phyloP scores from a whole-genome alignment of 169 alveolate species.

The Plasmodium vinckei region DNA sequence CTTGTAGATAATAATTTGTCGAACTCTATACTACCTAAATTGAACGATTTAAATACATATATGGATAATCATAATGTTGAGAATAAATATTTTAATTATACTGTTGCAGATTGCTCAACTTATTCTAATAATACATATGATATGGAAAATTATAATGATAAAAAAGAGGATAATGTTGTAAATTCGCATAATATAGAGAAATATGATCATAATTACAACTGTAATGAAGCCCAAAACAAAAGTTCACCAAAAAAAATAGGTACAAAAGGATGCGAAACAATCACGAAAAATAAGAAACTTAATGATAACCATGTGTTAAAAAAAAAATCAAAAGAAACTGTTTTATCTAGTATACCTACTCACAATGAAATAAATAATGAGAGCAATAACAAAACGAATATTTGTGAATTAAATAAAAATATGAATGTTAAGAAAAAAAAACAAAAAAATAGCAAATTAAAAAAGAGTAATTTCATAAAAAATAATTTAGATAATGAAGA shows the following conservation, averaged over 20 bases:
- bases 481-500: slow-evolving; percentile 6
- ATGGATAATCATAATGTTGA: background rate
- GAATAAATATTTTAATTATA: background rate
- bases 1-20: slow-evolving; percentile 24
- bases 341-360: slow-evolving; percentile 4
- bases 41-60: slow-evolving; percentile 12
- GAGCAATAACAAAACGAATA: background rate
- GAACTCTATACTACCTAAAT: slow-evolving; percentile 20
- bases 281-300: background rate
- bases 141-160: background rate
- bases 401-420: background rate
- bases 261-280: background rate
- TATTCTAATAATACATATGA: background rate
- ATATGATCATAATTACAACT: background rate
- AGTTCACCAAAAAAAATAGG: background rate
- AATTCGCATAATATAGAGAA: background rate
- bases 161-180: slow-evolving; percentile 7
- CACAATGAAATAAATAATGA: background rate
- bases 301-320: background rate
- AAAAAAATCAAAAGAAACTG: slow-evolving; percentile 6
- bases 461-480: slow-evolving; percentile 18
- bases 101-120: slow-evolving; percentile 2
- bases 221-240: background rate
- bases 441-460: slow-evolving; percentile 5
- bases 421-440: slow-evolving; percentile 12